phyloP scores from a whole-genome alignment of 108 stramenopile genomes.

The Nitzschia putrida region DNA sequence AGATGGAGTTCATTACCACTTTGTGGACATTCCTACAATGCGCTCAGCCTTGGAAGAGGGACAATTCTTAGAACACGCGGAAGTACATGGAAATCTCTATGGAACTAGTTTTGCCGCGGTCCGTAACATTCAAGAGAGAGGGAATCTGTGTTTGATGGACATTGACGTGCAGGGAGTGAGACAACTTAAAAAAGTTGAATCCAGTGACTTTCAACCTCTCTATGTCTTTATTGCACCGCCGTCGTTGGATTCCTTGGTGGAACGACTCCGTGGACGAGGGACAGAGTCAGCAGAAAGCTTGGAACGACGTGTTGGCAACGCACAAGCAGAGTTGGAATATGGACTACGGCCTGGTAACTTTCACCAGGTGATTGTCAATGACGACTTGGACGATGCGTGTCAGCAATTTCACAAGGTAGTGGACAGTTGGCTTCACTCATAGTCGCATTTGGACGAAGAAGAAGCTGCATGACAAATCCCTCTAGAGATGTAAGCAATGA shows the following conservation, averaged over 20 bases:
- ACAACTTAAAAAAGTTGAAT: constrained; percentile 52
- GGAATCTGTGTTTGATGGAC: constrained; percentile 88
- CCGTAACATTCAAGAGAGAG: constrained; percentile 49
- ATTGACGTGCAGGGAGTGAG: constrained; percentile 92
- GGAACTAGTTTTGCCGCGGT: constrained; percentile 89
- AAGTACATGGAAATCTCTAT: constrained; percentile 97
- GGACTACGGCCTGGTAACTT: constrained; percentile 67
- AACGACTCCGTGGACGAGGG: constrained; percentile 73
- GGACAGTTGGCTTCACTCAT: constrained; percentile 40
- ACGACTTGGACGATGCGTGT: constrained; percentile 76
- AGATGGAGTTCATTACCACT: constrained; percentile 92
- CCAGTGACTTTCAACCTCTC: constrained; percentile 38
- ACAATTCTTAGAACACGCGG: constrained; percentile 88
- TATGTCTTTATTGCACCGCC: constrained; percentile 96
- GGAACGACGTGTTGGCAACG: constrained; percentile 71
- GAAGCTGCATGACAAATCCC: not conserved
- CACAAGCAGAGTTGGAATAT: constrained; percentile 84
- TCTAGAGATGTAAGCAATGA: too few species aligned
- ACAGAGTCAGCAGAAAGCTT: constrained; percentile 88
- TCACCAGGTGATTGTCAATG: constrained; percentile 83
- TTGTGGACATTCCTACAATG: constrained; percentile 60
- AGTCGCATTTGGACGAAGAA: not conserved
- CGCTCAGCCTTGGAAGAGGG: constrained; percentile 18
- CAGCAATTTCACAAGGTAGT: constrained; percentile 47
- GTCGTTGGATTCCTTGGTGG: constrained; percentile 74